phyloP scores from a whole-genome alignment of 2,329 filamentous ascomycete species.

The Colletotrichum paranaense region DNA sequence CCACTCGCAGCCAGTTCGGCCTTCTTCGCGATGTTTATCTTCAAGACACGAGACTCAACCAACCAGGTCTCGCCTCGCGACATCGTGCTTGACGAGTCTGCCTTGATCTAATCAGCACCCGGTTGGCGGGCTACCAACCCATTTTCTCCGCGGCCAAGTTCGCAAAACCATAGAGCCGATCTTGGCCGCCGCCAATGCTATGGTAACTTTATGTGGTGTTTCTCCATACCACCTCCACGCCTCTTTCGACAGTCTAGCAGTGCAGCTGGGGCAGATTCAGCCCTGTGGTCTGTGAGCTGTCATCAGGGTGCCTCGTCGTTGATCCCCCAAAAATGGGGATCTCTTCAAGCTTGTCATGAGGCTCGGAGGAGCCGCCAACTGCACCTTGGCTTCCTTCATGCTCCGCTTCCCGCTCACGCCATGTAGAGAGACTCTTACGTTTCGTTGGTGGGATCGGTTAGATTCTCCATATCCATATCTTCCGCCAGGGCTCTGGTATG shows the following conservation, averaged over 20 bases:
- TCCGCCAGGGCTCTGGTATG: neutral
- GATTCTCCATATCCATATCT: slow-evolving; percentile 1
- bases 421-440: neutral
- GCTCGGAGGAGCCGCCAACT: slow-evolving; percentile 1
- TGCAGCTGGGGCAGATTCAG: slow-evolving; percentile 27
- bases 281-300: neutral
- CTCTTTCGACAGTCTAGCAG: neutral
- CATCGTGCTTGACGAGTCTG: slow-evolving; percentile 26
- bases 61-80: slow-evolving; percentile 5
- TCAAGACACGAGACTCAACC: neutral
- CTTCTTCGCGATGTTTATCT: neutral
- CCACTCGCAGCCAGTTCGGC: neutral
- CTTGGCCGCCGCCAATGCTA: neutral
- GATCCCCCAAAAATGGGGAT: neutral
- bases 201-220: neutral
- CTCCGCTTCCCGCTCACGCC: neutral
- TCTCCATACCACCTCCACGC: neutral
- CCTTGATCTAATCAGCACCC: slow-evolving; percentile 18
- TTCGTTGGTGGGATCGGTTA: neutral
- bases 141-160: neutral
- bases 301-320: slow-evolving; percentile 22
- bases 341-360: slow-evolving; percentile 12
- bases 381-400: neutral
- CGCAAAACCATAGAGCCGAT: neutral
- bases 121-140: neutral